Percentiles rank a stretch among this genome's conserved stretches.
Evolutionary conservation across 1,284 basidiomycete genomes (phyloP).

Genomic region (Naganishia liquefaciens): DNA sequence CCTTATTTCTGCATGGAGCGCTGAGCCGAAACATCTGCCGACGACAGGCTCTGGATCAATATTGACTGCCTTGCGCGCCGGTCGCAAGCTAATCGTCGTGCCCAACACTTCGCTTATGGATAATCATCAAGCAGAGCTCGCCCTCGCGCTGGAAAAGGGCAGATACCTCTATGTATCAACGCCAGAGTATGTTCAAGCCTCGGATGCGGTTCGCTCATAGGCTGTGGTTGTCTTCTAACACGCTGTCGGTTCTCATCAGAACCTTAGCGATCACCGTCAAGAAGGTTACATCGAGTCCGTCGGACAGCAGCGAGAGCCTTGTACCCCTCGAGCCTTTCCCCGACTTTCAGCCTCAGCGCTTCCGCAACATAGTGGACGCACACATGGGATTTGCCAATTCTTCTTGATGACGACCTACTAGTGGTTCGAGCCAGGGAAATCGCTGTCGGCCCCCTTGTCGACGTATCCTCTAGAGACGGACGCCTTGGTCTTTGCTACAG

Average conservation of each 20-base stretch:
- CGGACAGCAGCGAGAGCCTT: neutral
- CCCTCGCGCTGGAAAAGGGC: constrained; percentile 65
- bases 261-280: constrained; percentile 13
- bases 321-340: constrained; percentile 35
- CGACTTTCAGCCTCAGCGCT: constrained; percentile 32
- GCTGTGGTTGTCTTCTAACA: neutral
- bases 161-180: constrained; percentile 67
- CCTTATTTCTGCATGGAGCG: neutral
- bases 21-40: constrained; percentile 16
- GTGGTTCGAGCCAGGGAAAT: too few species aligned
- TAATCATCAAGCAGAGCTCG: constrained; percentile 91
- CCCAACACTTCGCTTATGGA: constrained; percentile 87
- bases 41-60: constrained; percentile 89
- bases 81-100: constrained; percentile 77
- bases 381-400: constrained; percentile 37
- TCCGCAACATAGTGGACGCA: constrained; percentile 40
- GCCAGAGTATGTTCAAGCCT: constrained; percentile 58
- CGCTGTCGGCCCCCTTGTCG: too few species aligned
- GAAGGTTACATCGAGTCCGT: neutral
- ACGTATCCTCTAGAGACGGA: too few species aligned
- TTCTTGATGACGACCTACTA: constrained; percentile 5
- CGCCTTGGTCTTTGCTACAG: too few species aligned
- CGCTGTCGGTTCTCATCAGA: neutral
- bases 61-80: constrained; percentile 74
- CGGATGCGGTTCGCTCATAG: too few species aligned